A percentile compares a stretch with the other conserved stretches of the same genome.
Conservation (phyloP, 768 basidiomycete genomes). For the Kondoa subrosea region DNA sequence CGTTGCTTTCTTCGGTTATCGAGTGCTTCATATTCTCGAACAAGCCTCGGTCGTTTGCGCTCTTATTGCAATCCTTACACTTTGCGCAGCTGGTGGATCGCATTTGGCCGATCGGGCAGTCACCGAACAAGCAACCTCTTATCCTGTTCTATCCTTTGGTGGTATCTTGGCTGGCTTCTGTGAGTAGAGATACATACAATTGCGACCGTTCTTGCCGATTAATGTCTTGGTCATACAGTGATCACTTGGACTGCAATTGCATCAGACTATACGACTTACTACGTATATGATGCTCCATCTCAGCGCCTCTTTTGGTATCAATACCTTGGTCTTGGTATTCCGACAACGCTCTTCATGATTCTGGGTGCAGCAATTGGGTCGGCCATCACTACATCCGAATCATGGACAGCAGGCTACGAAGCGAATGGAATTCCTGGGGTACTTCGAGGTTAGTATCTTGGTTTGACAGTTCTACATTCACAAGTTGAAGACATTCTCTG, state of each 20-base stretch:
- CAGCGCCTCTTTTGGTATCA: slow-evolving; percentile 3
- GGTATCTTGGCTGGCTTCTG: slow-evolving; percentile 1
- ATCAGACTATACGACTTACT: slow-evolving; percentile 1
- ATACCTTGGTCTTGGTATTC: slow-evolving; percentile 1
- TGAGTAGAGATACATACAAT: too few relatives aligned
- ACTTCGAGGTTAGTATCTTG: neutral
- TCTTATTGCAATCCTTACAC: slow-evolving; percentile 13
- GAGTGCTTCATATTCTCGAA: neutral
- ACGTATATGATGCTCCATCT: neutral
- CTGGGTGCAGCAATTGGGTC: slow-evolving; percentile 1
- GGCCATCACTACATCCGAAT: neutral
- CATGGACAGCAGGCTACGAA: neutral
- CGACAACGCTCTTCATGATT: neutral
- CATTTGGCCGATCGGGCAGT: neutral
- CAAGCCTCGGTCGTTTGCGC: neutral
- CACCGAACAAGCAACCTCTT: neutral
- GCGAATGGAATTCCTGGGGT: slow-evolving; percentile 1
- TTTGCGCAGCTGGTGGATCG: neutral
- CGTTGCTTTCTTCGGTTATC: slow-evolving; percentile 11
- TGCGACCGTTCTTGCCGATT: too few relatives aligned
- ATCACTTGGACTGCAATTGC: slow-evolving; percentile 2
- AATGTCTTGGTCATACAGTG: too few relatives aligned
- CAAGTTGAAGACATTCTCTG: neutral
- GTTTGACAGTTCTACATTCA: neutral
- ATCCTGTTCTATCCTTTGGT: slow-evolving; percentile 1